Base-by-base conservation (phyloP, 108 stramenopile species). In the Bacterosira constricta region DNA sequence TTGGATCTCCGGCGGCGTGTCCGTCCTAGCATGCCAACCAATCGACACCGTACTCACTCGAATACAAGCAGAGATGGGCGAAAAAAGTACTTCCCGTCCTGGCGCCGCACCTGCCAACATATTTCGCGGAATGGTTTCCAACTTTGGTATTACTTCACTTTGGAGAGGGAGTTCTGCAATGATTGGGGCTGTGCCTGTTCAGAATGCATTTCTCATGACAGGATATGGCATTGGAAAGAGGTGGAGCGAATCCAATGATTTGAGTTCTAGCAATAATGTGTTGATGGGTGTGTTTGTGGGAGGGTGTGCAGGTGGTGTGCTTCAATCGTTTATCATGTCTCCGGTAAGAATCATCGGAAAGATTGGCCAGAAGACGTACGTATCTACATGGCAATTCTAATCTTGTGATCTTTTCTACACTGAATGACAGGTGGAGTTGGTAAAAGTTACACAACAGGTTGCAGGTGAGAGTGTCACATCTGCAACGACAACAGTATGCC, bases 201-300 rank as follows among this genome's bases (percentile, higher is more conserved):
- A 95, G 62, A 95, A 95, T 77, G 88, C 90, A 0, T 38, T 95
- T 53, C 63, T 95, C 29, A 92, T 95, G 90, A 83, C 86, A 30
- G 93, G 93, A 42, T 95, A 95, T 68, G 93, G 93, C 6, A 60
- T 79, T 37, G 93, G 93, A 0, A 88, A 90, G 63, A 69, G 80
- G 21, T 94, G 76, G 67, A 71, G 66, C 53, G 71, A 71, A 4
- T 37, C 44, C 4, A 51, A 55, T 54, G 63, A 46, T 36, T 52
- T 25, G 26, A 38, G 46, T 46, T 9, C 35, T 17, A 34, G 35
- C 17, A 75, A 53, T 32, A 57, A 76, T 56, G 61, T 62, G 12
- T 62, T 85, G 11, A 20, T 63, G 53, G 82, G 81, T 34, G 81
- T 91, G n/a, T 94, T 94, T 75, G 80, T 91, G 13, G 91, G 93